These are phyloP conservation scores for Candida awuae DNA, from an alignment of 805 yeast species.

Conservation along the genomic window DNA sequence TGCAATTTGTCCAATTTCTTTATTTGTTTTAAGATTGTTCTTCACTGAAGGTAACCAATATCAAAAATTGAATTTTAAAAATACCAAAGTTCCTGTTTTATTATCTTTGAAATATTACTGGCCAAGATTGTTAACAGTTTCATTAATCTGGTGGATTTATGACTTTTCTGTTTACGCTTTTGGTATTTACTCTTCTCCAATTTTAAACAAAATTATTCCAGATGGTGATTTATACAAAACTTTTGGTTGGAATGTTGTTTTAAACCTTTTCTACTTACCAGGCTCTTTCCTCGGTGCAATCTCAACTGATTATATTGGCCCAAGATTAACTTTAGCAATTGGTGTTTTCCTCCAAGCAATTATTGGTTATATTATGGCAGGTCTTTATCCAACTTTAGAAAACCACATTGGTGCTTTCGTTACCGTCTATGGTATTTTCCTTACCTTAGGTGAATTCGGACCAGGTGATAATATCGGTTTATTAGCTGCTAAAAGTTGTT, in stretches of 20 bases:
- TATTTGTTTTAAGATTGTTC: slow-evolving; percentile 69
- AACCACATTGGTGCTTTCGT: slow-evolving; percentile 68
- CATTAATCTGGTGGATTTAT: slow-evolving; percentile 84
- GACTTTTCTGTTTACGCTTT: slow-evolving; percentile 85
- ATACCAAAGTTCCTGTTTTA: slow-evolving; percentile 56
- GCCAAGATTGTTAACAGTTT: slow-evolving; percentile 63
- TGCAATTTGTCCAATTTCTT: slow-evolving; percentile 74
- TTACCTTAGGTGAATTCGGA: slow-evolving; percentile 86
- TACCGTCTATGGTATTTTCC: slow-evolving; percentile 82
- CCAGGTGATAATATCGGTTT: slow-evolving; percentile 91
- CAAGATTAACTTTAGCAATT: slow-evolving; percentile 62
- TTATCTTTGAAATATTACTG: slow-evolving; percentile 72
- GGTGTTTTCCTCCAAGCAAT: slow-evolving; percentile 72
- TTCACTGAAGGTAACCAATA: slow-evolving; percentile 70
- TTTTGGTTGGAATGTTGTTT: slow-evolving; percentile 89
- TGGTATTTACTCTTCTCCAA: slow-evolving; percentile 73
- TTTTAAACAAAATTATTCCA: slow-evolving; percentile 51
- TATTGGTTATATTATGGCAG: slow-evolving; percentile 81
- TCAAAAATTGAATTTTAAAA: slow-evolving; percentile 60
- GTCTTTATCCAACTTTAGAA: slow-evolving; percentile 46
- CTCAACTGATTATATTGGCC: slow-evolving; percentile 84
- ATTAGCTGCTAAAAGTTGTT: slow-evolving; percentile 76
- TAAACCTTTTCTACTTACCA: slow-evolving; percentile 82
- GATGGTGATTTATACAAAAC: slow-evolving; percentile 58
- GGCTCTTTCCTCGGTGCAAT: slow-evolving; percentile 86